Conservation (phyloP, 306 rosid species). For the Ziziphus jujuba region DNA sequence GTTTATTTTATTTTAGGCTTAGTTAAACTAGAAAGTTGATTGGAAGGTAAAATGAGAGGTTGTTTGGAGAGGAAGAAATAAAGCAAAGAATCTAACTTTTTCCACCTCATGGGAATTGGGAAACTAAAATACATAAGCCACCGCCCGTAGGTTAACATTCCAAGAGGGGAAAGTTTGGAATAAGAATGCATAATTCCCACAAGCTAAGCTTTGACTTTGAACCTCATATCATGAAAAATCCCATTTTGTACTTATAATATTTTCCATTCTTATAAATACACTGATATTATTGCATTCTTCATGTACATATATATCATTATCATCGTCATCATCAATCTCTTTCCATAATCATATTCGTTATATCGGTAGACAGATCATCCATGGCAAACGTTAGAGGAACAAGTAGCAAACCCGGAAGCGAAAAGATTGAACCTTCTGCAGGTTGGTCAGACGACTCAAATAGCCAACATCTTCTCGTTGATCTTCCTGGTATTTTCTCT, state of each 20-base stretch:
- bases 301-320: background rate
- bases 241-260: too few species aligned
- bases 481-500: constrained; percentile 65
- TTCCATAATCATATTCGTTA: background rate
- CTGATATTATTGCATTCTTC: background rate
- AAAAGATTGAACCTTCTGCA: constrained; percentile 49
- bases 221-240: background rate
- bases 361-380: background rate
- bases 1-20: too few species aligned
- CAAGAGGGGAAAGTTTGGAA: constrained; percentile 55
- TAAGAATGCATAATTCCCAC: constrained; percentile 30
- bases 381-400: constrained; percentile 48
- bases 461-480: constrained; percentile 58
- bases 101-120: constrained; percentile 28
- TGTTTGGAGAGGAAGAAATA: constrained; percentile 27
- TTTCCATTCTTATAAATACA: too few species aligned
- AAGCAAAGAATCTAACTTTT: constrained; percentile 44
- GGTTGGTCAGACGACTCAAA: constrained; percentile 60
- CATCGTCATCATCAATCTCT: constrained; percentile 11
- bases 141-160: constrained; percentile 30
- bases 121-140: constrained; percentile 11
- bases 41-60: background rate
- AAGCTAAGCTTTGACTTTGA: constrained; percentile 38
- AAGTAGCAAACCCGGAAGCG: constrained; percentile 21
- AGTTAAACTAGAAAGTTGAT: too few species aligned